Base-by-base conservation (phyloP, 2,329 filamentous ascomycete species). In the Beauveria medogensis region DNA sequence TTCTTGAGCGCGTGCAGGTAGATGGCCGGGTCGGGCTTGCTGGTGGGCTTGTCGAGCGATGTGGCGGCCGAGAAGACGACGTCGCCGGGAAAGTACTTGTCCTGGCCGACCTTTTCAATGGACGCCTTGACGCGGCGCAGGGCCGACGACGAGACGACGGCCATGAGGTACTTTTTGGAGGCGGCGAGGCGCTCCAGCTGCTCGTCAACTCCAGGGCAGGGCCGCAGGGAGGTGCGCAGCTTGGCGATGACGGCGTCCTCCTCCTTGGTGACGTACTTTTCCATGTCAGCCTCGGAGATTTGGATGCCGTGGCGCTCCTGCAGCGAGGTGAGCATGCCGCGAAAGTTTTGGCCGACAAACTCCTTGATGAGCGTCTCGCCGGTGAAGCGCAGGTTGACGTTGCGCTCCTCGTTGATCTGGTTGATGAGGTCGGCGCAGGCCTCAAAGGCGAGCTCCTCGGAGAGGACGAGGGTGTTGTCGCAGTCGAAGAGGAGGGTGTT, bases 271-370 rank as follows among this genome's bases (percentile, higher is more conserved):
- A 95, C 90, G 72, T 91, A 95, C 46, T 71, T 73, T 68, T 94
- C 86, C 62, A 92, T 75, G 70, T 95, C 89, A 2, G 84, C 85
- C 22, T 80, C 73, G 28, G 75, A 68, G 75, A 96, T 83, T 58
- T 81, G 76, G 75, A 96, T 93, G 74, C 81, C 80, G 80, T 90
- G 86, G 74, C 89, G 88, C 73, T 85, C 78, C 75, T 92, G 86
- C 63, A 96, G 84, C 63, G 84, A 85, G 62, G 79, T 75, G 77
- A 96, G 87, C 90, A 96, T 96, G 75, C 91, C 90, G 67, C 91
- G 90, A 83, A 96, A 96, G 82, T 95, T 96, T 74, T 94, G 89
- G 69, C 92, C 92, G 68, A 96, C 91, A 70, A 95, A 96, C 77
- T 96, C 90, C 67, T 81, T 79, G 77, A 96, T 90, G 65, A 96